Evolutionary conservation across 148 eudicot species (phyloP).

Genomic region (Beta vulgaris): DNA sequence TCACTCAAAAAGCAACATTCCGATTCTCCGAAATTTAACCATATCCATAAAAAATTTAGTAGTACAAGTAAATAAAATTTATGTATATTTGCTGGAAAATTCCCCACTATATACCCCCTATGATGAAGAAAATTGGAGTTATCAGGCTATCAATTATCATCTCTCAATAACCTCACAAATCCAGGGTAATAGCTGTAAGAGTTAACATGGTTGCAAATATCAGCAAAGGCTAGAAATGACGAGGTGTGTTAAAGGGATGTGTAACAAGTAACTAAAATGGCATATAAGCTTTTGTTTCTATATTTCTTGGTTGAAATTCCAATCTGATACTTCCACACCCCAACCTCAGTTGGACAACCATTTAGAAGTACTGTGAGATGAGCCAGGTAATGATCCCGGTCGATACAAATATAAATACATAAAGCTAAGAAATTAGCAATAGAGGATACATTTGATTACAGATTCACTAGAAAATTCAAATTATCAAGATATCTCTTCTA

Average conservation of each 20-base stretch:
- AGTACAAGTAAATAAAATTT: too few species aligned
- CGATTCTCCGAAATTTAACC: too few species aligned
- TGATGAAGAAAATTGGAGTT: too few species aligned
- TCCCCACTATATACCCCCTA: too few species aligned
- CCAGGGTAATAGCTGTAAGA: too few species aligned
- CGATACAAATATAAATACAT: not conserved
- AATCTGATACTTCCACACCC: not conserved
- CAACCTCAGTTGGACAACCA: not conserved
- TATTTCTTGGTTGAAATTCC: not conserved
- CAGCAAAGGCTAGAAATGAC: not conserved
- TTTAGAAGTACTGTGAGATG: too few species aligned
- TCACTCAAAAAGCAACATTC: too few species aligned
- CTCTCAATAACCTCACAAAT: too few species aligned
- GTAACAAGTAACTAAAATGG: not conserved
- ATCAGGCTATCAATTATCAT: too few species aligned
- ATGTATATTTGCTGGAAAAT: too few species aligned
- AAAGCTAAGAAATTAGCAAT: not conserved
- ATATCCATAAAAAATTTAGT: too few species aligned
- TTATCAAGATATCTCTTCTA: constrained; percentile 31
- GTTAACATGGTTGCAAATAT: not conserved
- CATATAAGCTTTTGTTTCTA: not conserved
- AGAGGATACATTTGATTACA: not conserved
- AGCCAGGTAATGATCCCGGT: too few species aligned
- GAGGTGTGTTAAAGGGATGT: not conserved
- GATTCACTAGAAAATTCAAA: not conserved